Conservation (phyloP, 768 basidiomycete species). For the Psilocybe cyanescens region DNA sequence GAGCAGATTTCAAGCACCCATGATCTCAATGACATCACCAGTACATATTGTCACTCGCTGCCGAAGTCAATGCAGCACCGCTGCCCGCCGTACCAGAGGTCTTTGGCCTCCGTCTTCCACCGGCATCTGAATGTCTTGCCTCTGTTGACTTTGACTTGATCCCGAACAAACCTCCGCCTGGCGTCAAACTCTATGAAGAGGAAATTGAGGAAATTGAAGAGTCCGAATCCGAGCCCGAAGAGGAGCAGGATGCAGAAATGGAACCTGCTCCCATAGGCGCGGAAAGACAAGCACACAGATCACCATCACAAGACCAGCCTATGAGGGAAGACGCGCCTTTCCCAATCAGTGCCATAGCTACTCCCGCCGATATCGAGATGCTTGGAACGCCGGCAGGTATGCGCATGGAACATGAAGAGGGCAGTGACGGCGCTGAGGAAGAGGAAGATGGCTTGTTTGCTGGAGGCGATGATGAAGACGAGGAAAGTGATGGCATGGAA, state of each 20-base stretch:
- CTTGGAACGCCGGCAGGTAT: slow-evolving; percentile 44
- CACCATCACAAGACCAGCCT: slow-evolving; percentile 38
- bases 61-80: slow-evolving; percentile 80
- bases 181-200: slow-evolving; percentile 75
- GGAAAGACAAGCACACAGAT: slow-evolving; percentile 20
- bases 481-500: slow-evolving; percentile 85
- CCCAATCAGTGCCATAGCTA: slow-evolving; percentile 63
- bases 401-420: slow-evolving; percentile 53
- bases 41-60: slow-evolving; percentile 80
- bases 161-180: slow-evolving; percentile 83
- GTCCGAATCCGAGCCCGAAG: slow-evolving; percentile 66
- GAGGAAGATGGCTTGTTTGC: slow-evolving; percentile 82
- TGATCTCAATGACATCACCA: slow-evolving; percentile 29
- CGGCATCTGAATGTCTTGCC: slow-evolving; percentile 69
- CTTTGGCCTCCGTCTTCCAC: slow-evolving; percentile 85
- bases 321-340: slow-evolving; percentile 53
- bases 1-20: neutral
- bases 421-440: slow-evolving; percentile 74
- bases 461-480: slow-evolving; percentile 74
- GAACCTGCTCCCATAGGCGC: slow-evolving; percentile 45
- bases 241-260: slow-evolving; percentile 72
- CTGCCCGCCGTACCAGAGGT: slow-evolving; percentile 87
- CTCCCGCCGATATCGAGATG: slow-evolving; percentile 75
- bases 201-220: slow-evolving; percentile 85
- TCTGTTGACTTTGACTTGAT: slow-evolving; percentile 86